These are phyloP conservation scores for Calycina marina DNA, from an alignment of 2,329 filamentous ascomycete species.

Conservation along the genomic window DNA sequence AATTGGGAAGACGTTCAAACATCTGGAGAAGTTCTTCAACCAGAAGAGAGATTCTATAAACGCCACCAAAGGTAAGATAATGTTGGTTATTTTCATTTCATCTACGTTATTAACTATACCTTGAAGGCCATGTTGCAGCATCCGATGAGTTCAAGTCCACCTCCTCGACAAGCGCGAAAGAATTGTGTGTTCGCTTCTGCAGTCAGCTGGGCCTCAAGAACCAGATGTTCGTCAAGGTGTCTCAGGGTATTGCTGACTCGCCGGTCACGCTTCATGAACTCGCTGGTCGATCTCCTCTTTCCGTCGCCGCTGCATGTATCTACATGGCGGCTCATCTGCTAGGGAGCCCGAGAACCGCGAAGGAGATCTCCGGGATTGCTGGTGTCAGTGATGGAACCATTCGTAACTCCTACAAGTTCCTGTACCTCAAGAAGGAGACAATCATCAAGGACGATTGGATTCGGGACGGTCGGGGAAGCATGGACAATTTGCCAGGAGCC, in stretches of 20 bases:
- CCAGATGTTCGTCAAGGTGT: constrained; percentile 65
- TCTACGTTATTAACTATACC: constrained; percentile 18
- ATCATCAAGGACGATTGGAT: constrained; percentile 68
- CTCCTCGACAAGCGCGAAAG: constrained; percentile 63
- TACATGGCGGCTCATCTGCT: constrained; percentile 89
- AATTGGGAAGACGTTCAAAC: constrained; percentile 90
- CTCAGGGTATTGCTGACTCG: constrained; percentile 62
- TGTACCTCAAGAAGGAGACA: constrained; percentile 60
- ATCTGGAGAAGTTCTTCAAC: constrained; percentile 71
- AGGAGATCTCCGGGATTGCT: constrained; percentile 71
- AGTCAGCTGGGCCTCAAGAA: constrained; percentile 62
- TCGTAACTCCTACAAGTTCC: constrained; percentile 82
- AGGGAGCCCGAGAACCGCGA: constrained; percentile 63
- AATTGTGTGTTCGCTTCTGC: constrained; percentile 83
- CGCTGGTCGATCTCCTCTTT: constrained; percentile 79
- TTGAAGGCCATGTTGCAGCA: constrained; percentile 20
- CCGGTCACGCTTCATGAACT: constrained; percentile 67
- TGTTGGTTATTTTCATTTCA: constrained; percentile 12
- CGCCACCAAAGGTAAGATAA: constrained; percentile 39
- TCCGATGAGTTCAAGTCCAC: constrained; percentile 54
- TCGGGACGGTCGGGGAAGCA: constrained; percentile 52
- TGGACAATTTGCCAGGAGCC: constrained; percentile 61
- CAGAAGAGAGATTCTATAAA: constrained; percentile 32
- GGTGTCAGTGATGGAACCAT: constrained; percentile 96
- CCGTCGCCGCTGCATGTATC: constrained; percentile 87